Base-by-base conservation (phyloP, 2,329 filamentous ascomycete genomes). In the Microcyclosporella mali region DNA sequence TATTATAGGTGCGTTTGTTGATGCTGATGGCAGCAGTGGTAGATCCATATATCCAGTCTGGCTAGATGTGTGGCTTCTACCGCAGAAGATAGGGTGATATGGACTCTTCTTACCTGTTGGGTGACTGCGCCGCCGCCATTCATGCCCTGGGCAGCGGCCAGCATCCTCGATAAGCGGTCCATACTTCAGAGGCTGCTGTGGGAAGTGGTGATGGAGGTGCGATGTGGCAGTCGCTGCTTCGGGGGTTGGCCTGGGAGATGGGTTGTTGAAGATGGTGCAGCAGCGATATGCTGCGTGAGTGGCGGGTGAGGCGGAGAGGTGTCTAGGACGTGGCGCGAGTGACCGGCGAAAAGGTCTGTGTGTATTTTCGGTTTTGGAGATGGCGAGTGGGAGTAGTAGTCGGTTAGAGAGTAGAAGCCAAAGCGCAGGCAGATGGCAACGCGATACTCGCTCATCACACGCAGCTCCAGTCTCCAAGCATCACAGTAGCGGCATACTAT, bases 101-200 rank as follows among this genome's bases (percentile, higher is more conserved):
- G 21, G 21, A 25, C 6, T 25, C 21, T 11, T 41, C 77, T 66
- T 74, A 84, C 81, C 58, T 79, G 72, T 61, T 78, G 79, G 31
- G 78, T 76, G 49, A 84, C 71, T 50, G 78, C 76, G 73, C 86
- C 82, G 57, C 82, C 81, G 57, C 80, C 77, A 45, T 71, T 70
- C 70, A 75, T 79, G 64, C 74, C 72, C 60, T 79, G 76, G 59
- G 85, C 85, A 54, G 78, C 78, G 52, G 84, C 82, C 57, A 95
- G 78, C 81, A 95, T 84, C 66, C 85, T 81, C 70, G 86, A 88
- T 68, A 95, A 82, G 65, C 90, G 83, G 65, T 97, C 90, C 90
- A 95, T 97, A 46, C 53, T 73, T 45, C 41, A n/a, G n/a, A n/a
- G n/a, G n/a, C 51, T 45, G 46, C 37, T 50, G 51, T 52, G 40